Evolutionary conservation across 371 early-diverging fungal species (phyloP).

Genomic region (Blakeslea trispora): DNA sequence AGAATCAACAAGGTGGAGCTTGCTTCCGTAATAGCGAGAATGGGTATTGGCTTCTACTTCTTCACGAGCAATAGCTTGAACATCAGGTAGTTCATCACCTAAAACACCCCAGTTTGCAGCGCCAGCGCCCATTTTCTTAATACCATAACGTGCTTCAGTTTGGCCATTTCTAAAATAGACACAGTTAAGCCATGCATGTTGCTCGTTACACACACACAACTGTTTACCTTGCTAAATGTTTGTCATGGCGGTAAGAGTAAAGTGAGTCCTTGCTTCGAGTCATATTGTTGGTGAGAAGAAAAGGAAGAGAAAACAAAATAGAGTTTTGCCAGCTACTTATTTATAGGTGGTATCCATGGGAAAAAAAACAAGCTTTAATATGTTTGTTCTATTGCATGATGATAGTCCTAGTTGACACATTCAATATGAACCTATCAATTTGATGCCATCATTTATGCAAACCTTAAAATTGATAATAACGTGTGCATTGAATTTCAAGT

Average conservation of each 20-base stretch:
- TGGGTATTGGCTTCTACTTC: slow-evolving; percentile 12
- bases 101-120: slow-evolving; percentile 32
- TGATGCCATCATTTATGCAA: not conserved
- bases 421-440: not conserved
- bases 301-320: not conserved
- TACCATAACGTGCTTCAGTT: slow-evolving; percentile 23
- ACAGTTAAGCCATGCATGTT: too few species aligned
- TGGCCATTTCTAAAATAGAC: slow-evolving; percentile 22
- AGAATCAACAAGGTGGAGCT: slow-evolving; percentile 25
- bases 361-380: not conserved
- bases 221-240: slow-evolving; percentile 30
- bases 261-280: slow-evolving; percentile 25
- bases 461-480: not conserved
- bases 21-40: slow-evolving; percentile 6
- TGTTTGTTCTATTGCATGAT: too few species aligned
- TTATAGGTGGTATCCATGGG: too few species aligned
- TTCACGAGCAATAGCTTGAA: slow-evolving; percentile 25
- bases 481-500: too few species aligned
- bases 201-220: too few species aligned
- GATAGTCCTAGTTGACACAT: too few species aligned
- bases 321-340: not conserved
- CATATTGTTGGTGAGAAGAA: slow-evolving; percentile 11
- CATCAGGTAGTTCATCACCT: slow-evolving; percentile 29
- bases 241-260: slow-evolving; percentile 24
- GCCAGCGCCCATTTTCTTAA: slow-evolving; percentile 33